Conservation (phyloP, 371 early-diverging fungal species). For the Fennellomyces sp. region DNA sequence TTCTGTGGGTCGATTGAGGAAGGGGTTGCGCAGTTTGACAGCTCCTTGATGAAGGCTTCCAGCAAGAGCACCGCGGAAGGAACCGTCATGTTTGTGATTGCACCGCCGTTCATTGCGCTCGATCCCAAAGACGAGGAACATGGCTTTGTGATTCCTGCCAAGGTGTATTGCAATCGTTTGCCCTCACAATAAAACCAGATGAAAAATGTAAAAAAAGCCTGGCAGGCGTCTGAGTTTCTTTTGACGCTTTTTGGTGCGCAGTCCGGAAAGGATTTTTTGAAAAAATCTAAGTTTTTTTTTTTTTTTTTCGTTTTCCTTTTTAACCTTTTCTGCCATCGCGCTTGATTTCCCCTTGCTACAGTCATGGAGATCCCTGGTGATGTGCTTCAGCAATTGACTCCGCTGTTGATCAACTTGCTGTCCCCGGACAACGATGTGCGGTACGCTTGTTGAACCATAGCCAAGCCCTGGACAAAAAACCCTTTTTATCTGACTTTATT, state of each 20-base stretch:
- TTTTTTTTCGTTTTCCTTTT: slow-evolving; percentile 18
- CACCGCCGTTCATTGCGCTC: slow-evolving; percentile 40
- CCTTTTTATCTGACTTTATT: neutral
- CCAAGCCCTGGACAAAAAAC: neutral
- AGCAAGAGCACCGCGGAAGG: slow-evolving; percentile 37
- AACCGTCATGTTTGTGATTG: slow-evolving; percentile 30
- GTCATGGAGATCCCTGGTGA: slow-evolving; percentile 60
- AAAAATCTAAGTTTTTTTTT: slow-evolving; percentile 21
- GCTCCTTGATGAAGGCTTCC: slow-evolving; percentile 34
- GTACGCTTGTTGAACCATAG: slow-evolving; percentile 18
- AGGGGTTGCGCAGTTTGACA: slow-evolving; percentile 29
- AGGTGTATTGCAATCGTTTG: slow-evolving; percentile 27
- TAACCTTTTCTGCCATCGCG: slow-evolving; percentile 14
- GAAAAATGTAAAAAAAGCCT: slow-evolving; percentile 9
- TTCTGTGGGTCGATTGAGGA: slow-evolving; percentile 32
- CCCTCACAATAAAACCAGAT: neutral
- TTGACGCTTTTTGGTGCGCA: too few relatives aligned
- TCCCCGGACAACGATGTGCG: slow-evolving; percentile 62
- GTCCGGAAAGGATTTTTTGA: too few relatives aligned
- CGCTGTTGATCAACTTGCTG: slow-evolving; percentile 59
- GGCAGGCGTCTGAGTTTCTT: too few relatives aligned
- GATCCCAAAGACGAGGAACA: slow-evolving; percentile 44
- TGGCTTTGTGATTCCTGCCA: slow-evolving; percentile 43
- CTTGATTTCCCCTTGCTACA: slow-evolving; percentile 18
- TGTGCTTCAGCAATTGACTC: slow-evolving; percentile 59